phyloP scores from a whole-genome alignment of 2,329 filamentous ascomycete species.

The Grosmannia clavigera region DNA sequence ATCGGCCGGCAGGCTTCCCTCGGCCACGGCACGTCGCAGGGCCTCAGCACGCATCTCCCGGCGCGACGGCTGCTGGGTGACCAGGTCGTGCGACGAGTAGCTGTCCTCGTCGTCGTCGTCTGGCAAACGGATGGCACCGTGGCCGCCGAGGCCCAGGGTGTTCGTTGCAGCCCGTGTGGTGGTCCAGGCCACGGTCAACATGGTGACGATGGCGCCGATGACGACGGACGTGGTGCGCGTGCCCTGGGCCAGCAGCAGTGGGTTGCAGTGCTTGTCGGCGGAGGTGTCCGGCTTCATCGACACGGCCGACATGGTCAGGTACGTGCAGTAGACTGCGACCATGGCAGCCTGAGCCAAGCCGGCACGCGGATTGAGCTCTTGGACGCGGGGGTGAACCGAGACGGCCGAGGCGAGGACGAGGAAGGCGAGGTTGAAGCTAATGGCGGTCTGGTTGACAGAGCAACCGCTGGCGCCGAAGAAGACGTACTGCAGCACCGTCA shows the following conservation, averaged over 20 bases:
- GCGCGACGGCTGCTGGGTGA: constrained; percentile 74
- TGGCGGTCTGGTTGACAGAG: constrained; percentile 92
- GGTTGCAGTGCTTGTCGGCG: constrained; percentile 86
- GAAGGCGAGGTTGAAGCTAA: constrained; percentile 83
- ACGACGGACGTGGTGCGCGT: constrained; percentile 85
- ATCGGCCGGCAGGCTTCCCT: constrained; percentile 82
- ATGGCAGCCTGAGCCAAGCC: constrained; percentile 95
- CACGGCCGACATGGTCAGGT: constrained; percentile 94
- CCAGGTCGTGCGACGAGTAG: constrained; percentile 52
- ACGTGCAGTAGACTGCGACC: constrained; percentile 96
- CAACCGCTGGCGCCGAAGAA: constrained; percentile 80
- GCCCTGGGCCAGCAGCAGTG: constrained; percentile 71
- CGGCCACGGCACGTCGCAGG: constrained; percentile 81
- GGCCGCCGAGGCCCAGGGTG: constrained; percentile 60
- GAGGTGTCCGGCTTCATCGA: constrained; percentile 96
- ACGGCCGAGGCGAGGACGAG: constrained; percentile 70
- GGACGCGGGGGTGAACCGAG: constrained; percentile 80
- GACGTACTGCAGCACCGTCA: constrained; percentile 95
- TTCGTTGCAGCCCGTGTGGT: constrained; percentile 94
- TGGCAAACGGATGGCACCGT: constrained; percentile 47
- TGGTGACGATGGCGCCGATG: constrained; percentile 87
- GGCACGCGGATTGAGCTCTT: constrained; percentile 85
- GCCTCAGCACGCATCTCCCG: constrained; percentile 90
- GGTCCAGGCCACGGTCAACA: constrained; percentile 94
- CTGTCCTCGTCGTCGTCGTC: constrained; percentile 41